Evolutionary conservation across 352 stramenopile genomes (phyloP), one percentile per base, ranked within the genome.

Genomic region (Halophytophthora polymorphica): DNA sequence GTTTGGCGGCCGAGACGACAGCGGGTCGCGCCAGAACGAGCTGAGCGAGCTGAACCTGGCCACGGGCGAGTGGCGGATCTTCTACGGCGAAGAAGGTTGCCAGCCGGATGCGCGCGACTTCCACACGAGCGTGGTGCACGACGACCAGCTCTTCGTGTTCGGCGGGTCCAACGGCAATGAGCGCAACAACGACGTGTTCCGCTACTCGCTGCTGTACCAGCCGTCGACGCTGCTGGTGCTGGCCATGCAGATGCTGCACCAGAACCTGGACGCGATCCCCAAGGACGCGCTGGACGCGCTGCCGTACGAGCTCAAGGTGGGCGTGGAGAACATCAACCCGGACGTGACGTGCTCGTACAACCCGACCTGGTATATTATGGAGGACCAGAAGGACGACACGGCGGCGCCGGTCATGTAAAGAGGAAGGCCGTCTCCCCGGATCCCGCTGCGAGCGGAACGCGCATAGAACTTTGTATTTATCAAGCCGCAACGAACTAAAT

Each of bases 121-220:
- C 56, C 83, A 93, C 68, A 88, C 79, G 6, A 82, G 71, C 7
- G 68, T 90, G 34, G 77, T 88, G 60, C 69, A 89, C 55, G 64
- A 90, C 25, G 66, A 85, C 39, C 69, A 81, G 42, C 85, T 93
- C 46, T 93, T 88, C 53, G 71, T 93, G 15, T 93, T 93, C 31
- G 83, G 83, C 37, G 83, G 83, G 21, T 93, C 83, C 5, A 93
- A 93, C 35, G 83, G 83, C n/a, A 68, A 84, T 18, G 78, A 93
- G 65, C 65, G 82, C 19, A 93, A 88, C 63, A 93, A 89, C 28
- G 79, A 93, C 40, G 73, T 93, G 21, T 85, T 81, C 57, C 82
- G 79, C 23, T 89, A 77, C 57, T 77, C 69, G 8, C 63, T 82
- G 53, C 56, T 63, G 12, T 68, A 87, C 48, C 69, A 89, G 53